Conservation (phyloP, 2,329 filamentous ascomycete genomes). For the Fusarium fracticaudum region DNA sequence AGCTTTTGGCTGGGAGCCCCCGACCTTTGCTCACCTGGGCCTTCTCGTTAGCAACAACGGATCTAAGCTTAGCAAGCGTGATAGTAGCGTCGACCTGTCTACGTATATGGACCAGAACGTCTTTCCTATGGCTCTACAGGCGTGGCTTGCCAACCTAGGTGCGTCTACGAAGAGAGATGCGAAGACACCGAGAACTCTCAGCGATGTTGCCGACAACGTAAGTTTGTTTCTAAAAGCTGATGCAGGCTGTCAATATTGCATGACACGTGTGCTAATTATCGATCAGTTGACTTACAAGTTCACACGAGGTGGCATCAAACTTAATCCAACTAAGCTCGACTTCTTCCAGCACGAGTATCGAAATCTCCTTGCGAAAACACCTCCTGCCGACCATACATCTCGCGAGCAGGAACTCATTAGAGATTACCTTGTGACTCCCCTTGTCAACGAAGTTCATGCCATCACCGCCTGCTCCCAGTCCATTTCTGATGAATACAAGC, state of each 20-base stretch:
- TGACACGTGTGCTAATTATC: constrained; percentile 35
- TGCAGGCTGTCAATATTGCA: background rate
- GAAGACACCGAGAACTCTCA: constrained; percentile 58
- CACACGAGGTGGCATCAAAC: constrained; percentile 88
- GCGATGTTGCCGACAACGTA: constrained; percentile 76
- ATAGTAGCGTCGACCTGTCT: constrained; percentile 61
- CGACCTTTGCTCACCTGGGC: constrained; percentile 82
- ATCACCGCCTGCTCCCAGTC: constrained; percentile 30
- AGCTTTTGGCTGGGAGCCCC: constrained; percentile 78
- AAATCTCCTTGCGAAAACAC: constrained; percentile 46
- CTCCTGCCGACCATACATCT: constrained; percentile 32
- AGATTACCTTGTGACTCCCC: constrained; percentile 31
- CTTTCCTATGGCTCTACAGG: constrained; percentile 66
- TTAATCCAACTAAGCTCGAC: constrained; percentile 81
- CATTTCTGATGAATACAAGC: background rate
- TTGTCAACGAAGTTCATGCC: constrained; percentile 41
- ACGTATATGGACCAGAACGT: constrained; percentile 59
- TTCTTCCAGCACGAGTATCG: constrained; percentile 79
- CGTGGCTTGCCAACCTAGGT: constrained; percentile 82
- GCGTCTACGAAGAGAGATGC: constrained; percentile 45
- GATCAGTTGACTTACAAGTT: constrained; percentile 83
- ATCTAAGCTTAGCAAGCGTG: constrained; percentile 88
- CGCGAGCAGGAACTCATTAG: constrained; percentile 29
- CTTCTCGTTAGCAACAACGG: constrained; percentile 74
- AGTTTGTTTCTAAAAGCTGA: constrained; percentile 31